A percentile compares a stretch with the other conserved stretches of the same genome.
These are phyloP conservation scores for Ogataea paraovalis DNA, from an alignment of 805 yeast species.

Conservation along the genomic window DNA sequence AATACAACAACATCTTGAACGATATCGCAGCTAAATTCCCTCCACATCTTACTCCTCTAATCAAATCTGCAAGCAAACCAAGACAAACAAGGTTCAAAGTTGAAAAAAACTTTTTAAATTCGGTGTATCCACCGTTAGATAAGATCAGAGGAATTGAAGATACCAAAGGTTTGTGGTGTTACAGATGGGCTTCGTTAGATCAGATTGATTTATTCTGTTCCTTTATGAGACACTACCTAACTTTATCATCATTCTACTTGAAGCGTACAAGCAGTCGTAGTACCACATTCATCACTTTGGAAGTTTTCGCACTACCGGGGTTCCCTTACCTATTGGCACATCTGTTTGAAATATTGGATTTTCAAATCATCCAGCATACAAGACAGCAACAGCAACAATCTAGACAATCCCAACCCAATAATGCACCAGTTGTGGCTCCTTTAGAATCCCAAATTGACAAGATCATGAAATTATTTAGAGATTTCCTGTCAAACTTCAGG, in stretches of 20 bases:
- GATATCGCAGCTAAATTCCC: conserved; percentile 21
- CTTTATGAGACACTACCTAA: conserved; percentile 55
- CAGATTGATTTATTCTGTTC: conserved; percentile 53
- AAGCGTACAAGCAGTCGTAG: conserved; percentile 9
- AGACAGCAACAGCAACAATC: conserved; percentile 6
- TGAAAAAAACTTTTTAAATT: conserved; percentile 31
- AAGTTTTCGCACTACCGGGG: conserved; percentile 39
- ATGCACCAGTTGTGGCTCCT: background rate
- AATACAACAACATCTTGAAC: conserved; percentile 5
- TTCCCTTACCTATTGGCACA: conserved; percentile 42
- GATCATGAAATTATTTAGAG: conserved; percentile 34
- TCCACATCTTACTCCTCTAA: conserved; percentile 19
- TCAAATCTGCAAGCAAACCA: conserved; percentile 18
- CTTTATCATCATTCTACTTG: conserved; percentile 25
- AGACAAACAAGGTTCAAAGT: conserved; percentile 24
- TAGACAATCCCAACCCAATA: background rate
- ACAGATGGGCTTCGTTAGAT: conserved; percentile 55
- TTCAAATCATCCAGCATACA: conserved; percentile 19
- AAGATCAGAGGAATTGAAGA: conserved; percentile 46
- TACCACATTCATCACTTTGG: conserved; percentile 6
- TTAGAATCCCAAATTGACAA: conserved; percentile 28
- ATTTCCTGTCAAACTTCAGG: conserved; percentile 30
- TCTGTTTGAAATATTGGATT: conserved; percentile 36
- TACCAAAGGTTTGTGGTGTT: conserved; percentile 60
- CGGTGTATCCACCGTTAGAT: conserved; percentile 36